Base-by-base conservation (phyloP, 371 early-diverging fungal genomes). In the Apophysomyces sp. region DNA sequence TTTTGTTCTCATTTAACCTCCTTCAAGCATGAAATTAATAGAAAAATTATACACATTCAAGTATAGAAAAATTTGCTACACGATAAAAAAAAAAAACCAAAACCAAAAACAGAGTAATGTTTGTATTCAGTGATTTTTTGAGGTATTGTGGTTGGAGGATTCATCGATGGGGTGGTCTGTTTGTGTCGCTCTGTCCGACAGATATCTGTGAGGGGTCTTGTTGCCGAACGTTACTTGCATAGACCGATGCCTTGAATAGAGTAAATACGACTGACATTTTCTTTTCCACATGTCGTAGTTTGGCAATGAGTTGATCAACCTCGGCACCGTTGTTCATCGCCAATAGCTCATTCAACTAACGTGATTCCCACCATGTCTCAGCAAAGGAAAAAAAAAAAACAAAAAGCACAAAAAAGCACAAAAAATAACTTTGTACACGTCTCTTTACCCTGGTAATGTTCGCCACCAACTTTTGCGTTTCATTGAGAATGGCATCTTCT, bases 201-300 rank as follows among this genome's bases (percentile, higher is more conserved):
- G 67, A 40, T 7, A 44, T 6, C 21, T 44, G 49, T 21, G 21
- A 9, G 9, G 44, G 49, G 12, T 61, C 60, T 37, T 27, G 21
- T 36, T 65, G n/a, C 27, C 52, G 34, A 21, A 58, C 51, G 29
- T 58, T 69, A 44, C 68, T 67, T 3, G 77, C 49, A 54, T 77
- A 83, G 18, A 74, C 64, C 7, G 85, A 78, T 13, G 81, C 72
- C 55, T 74, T 73, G 52, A 84, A 82, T 31, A 77, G 74, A 16
- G 81, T 82, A 52, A 68, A 78, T 0, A 82, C 81, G 1, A 78
- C 61, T 1, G 74, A 63, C 62, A 80, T 64, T 53, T 78, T 78
- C 55, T 77, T 69, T 60, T 84, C 85, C 13, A 82, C 61, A 2
- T 69, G 52, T 62, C 82, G 62, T 24, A 82, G 34, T 52, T 77